A percentile compares a stretch with the other conserved stretches of the same genome.
These are phyloP conservation scores for Dorcoceras hygrometricum DNA, from an alignment of 257 asterid genomes.

Conservation along the genomic window DNA sequence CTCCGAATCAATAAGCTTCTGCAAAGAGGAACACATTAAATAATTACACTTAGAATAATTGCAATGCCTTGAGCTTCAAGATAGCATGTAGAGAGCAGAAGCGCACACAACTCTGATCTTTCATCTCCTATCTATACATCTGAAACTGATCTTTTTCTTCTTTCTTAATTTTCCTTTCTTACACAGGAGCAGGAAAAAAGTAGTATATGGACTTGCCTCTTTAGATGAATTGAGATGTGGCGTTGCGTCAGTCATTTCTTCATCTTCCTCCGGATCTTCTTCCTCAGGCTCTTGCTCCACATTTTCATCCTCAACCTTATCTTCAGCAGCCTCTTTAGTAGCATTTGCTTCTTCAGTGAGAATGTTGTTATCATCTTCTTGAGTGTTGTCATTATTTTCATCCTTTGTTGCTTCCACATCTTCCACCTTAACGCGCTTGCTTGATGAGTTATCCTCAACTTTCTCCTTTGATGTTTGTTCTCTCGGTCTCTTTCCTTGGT, in stretches of 20 bases:
- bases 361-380: constrained; percentile 18
- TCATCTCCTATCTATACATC: not conserved
- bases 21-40: constrained; percentile 20
- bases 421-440: constrained; percentile 54
- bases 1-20: constrained; percentile 43
- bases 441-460: constrained; percentile 42
- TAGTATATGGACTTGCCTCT: constrained; percentile 40
- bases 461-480: constrained; percentile 50
- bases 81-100: not conserved
- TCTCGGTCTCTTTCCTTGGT: constrained; percentile 69
- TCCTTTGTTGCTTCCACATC: constrained; percentile 31
- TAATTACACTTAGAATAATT: constrained; percentile 12
- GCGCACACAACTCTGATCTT: constrained; percentile 1
- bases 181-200: constrained; percentile 10
- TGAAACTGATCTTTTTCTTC: not conserved
- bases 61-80: not conserved
- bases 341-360: constrained; percentile 37
- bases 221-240: constrained; percentile 36
- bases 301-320: constrained; percentile 30
- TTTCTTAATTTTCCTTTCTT: not conserved
- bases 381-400: constrained; percentile 29
- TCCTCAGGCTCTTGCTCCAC: constrained; percentile 47
- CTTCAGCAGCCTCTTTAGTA: constrained; percentile 35
- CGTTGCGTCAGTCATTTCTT: constrained; percentile 51
- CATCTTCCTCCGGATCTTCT: constrained; percentile 53